Percentiles rank a stretch among this genome's conserved stretches.
These are phyloP conservation scores for Phanerochaete sordida DNA, from an alignment of 768 basidiomycete species.

Conservation along the genomic window DNA sequence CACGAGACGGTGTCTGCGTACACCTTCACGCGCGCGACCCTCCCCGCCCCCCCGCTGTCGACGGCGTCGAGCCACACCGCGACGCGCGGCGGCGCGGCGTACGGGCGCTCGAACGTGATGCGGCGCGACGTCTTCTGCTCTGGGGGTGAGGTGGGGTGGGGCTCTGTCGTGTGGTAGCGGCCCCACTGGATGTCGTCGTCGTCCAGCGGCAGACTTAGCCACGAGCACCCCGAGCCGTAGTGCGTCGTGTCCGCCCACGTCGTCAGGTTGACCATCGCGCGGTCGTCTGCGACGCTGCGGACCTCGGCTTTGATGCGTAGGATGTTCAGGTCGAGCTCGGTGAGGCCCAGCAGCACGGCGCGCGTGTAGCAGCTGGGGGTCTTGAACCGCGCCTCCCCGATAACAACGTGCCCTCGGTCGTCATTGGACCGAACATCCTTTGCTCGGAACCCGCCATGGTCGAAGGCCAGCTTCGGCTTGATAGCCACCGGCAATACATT, in stretches of 20 bases:
- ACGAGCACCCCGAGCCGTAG: background rate
- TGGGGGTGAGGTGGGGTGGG: background rate
- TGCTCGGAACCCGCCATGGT: background rate
- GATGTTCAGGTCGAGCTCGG: background rate
- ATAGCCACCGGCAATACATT: too few relatives aligned
- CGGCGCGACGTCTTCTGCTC: background rate
- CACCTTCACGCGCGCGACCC: background rate
- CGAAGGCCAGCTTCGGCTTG: background rate
- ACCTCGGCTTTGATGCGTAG: background rate
- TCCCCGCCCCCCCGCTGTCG: background rate
- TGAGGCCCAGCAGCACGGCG: background rate
- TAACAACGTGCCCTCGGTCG: background rate
- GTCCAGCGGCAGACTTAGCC: background rate
- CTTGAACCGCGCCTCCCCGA: background rate
- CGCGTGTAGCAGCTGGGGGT: background rate
- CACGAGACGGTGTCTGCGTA: background rate
- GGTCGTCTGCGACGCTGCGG: background rate
- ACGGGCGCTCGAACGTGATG: background rate
- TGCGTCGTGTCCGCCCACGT: background rate
- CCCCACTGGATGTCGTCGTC: slow-evolving; percentile 5
- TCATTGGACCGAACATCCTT: background rate
- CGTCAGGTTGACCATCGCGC: background rate
- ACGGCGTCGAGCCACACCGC: background rate
- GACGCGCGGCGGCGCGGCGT: background rate
- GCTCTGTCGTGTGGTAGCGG: background rate